A percentile compares a stretch with the other conserved stretches of the same genome.
These are phyloP conservation scores for Steccherinum ochraceum DNA, from an alignment of 768 basidiomycete genomes.

Conservation along the genomic window DNA sequence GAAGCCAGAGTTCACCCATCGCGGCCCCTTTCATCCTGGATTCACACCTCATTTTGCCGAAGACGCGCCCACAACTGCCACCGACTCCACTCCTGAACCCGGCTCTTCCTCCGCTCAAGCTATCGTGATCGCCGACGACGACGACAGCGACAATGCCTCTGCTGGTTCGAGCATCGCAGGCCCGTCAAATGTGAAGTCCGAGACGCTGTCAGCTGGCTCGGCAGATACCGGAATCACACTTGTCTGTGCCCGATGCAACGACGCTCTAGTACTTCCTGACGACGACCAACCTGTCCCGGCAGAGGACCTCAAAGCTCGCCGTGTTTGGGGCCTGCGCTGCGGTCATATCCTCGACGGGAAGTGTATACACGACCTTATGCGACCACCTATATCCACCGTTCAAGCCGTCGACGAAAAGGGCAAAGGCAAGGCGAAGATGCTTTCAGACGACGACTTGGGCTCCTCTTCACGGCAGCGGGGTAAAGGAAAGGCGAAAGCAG, in stretches of 20 bases:
- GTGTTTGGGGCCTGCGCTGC: slow-evolving; percentile 69
- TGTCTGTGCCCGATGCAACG: slow-evolving; percentile 62
- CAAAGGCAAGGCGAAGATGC: slow-evolving; percentile 22
- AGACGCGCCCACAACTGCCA: slow-evolving; percentile 8
- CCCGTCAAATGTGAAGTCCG: slow-evolving; percentile 10
- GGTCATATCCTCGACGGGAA: slow-evolving; percentile 78
- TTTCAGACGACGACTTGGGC: slow-evolving; percentile 4
- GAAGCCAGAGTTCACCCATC: slow-evolving; percentile 46
- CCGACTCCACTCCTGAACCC: slow-evolving; percentile 15
- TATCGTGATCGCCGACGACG: slow-evolving; percentile 45
- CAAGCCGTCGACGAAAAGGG: slow-evolving; percentile 32
- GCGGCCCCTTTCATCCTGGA: slow-evolving; percentile 45
- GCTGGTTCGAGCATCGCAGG: slow-evolving; percentile 14
- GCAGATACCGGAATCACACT: slow-evolving; percentile 38
- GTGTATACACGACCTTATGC: slow-evolving; percentile 55
- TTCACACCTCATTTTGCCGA: slow-evolving; percentile 64
- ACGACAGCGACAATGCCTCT: slow-evolving; percentile 19
- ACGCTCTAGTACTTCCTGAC: slow-evolving; percentile 53
- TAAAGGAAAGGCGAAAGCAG: slow-evolving; percentile 31
- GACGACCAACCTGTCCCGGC: slow-evolving; percentile 25
- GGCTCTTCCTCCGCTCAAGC: slow-evolving; percentile 30
- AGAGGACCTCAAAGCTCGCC: slow-evolving; percentile 36
- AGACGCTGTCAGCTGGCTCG: slow-evolving; percentile 7
- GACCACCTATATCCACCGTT: slow-evolving; percentile 25
- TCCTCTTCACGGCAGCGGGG: background rate